A percentile compares a stretch with the other conserved stretches of the same genome.
phyloP scores from a whole-genome alignment of 768 basidiomycete species.

The Gloeophyllum trabeum region DNA sequence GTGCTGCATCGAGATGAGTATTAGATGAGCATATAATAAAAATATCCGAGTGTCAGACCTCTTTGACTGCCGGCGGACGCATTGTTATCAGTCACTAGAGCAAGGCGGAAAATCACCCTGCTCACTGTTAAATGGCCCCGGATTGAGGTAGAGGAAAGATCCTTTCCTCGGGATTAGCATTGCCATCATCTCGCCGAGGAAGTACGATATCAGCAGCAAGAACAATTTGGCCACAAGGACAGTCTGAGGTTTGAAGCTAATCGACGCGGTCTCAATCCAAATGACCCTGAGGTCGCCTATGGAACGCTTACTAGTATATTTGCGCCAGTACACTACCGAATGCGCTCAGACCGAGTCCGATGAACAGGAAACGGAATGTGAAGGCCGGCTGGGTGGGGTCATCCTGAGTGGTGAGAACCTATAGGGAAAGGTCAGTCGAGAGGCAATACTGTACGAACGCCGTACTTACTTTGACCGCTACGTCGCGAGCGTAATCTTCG shows the following conservation, averaged over 20 bases:
- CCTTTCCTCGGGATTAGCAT: conserved; percentile 17
- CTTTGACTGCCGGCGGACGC: conserved; percentile 17
- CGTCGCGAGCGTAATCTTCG: conserved; percentile 23
- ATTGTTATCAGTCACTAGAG: too few relatives aligned
- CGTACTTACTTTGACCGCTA: conserved; percentile 24
- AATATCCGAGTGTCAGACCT: conserved; percentile 10
- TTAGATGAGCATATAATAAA: conserved; percentile 1
- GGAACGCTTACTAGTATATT: conserved; percentile 24
- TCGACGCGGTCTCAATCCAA: not conserved
- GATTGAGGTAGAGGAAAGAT: conserved; percentile 22
- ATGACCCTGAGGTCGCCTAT: not conserved
- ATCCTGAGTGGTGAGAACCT: conserved; percentile 24
- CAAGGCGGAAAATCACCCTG: conserved; percentile 9
- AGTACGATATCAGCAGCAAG: conserved; percentile 39
- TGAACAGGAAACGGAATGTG: conserved; percentile 47
- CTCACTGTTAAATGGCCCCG: conserved; percentile 26
- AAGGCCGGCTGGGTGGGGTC: conserved; percentile 29
- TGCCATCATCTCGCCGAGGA: conserved; percentile 34
- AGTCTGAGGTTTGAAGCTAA: conserved; percentile 35
- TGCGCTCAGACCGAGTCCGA: conserved; percentile 41
- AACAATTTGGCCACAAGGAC: conserved; percentile 36
- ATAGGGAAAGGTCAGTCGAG: not conserved
- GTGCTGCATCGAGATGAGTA: too few relatives aligned
- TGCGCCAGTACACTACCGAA: conserved; percentile 32
- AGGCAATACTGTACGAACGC: not conserved